Evolutionary conservation across 208 protist species (phyloP).

Genomic region (Leishmania martiniquensis): DNA sequence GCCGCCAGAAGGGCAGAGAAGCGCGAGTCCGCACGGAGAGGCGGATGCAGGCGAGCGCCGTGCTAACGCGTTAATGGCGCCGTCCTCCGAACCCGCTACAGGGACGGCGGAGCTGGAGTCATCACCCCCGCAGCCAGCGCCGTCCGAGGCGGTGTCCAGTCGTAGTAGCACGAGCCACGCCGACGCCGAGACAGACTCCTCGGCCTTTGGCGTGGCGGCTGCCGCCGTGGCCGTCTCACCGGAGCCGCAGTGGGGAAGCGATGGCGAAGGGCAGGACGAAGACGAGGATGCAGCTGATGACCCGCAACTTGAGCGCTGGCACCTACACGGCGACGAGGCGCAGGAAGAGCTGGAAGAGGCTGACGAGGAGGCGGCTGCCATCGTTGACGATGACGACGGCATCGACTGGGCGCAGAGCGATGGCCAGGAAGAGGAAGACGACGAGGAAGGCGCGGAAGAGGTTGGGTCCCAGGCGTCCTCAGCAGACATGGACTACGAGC

Average conservation of each 20-base stretch:
- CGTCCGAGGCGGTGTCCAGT: neutral
- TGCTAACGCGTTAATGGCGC: neutral
- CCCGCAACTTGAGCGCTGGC: neutral
- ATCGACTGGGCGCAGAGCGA: slow-evolving; percentile 10
- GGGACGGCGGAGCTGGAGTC: neutral
- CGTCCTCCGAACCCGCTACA: neutral
- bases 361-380: slow-evolving; percentile 16
- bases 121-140: neutral
- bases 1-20: neutral
- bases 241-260: neutral
- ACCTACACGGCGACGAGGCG: slow-evolving; percentile 6
- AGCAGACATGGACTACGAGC: slow-evolving; percentile 51
- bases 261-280: slow-evolving; percentile 2
- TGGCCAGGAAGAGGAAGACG: slow-evolving; percentile 12
- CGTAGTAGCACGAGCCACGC: neutral
- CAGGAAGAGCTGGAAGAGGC: slow-evolving; percentile 5
- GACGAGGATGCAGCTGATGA: neutral
- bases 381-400: neutral
- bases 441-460: slow-evolving; percentile 28
- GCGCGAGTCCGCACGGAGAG: neutral
- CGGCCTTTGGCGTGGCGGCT: neutral
- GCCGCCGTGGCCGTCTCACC: neutral
- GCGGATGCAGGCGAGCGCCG: neutral
- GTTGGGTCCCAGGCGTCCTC: slow-evolving; percentile 34
- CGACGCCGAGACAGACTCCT: neutral